phyloP scores from a whole-genome alignment of 148 eudicot species.

The Vaccinium vitisidaea region DNA sequence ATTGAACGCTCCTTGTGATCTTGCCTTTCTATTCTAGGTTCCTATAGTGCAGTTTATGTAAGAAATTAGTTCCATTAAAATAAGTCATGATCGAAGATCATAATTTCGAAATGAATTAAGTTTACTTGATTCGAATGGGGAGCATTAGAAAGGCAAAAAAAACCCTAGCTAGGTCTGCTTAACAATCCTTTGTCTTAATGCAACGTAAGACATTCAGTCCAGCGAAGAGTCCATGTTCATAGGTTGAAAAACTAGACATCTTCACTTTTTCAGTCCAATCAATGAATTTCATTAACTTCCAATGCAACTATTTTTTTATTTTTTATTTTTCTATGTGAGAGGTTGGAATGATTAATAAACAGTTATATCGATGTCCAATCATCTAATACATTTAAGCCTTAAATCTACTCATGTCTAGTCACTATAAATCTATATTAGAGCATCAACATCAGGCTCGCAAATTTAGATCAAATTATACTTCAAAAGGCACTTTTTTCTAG shows the following conservation, averaged over 20 bases:
- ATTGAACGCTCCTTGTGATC: not conserved
- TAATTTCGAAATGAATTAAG: not conserved
- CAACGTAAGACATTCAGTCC: not conserved
- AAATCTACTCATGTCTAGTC: no score
- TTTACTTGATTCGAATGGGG: not conserved
- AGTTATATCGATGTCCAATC: no score
- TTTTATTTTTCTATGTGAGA: not conserved
- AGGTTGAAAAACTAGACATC: not conserved
- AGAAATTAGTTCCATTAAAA: not conserved
- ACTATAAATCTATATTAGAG: not conserved
- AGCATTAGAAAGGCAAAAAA: not conserved
- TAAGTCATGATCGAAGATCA: conserved; percentile 14
- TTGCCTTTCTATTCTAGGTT: not conserved
- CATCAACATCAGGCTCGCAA: not conserved
- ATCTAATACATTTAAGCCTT: no score
- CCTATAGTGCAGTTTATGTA: not conserved
- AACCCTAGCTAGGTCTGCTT: not conserved
- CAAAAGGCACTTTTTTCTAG: not conserved
- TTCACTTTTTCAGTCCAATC: not conserved
- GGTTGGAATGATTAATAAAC: no score
- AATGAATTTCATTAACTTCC: no score
- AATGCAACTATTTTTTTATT: no score
- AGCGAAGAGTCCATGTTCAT: not conserved
- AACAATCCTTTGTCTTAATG: not conserved
- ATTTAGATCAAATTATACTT: not conserved